Percentiles rank a stretch among this genome's conserved stretches.
These are phyloP conservation scores for Epicoccum nigrum DNA, from an alignment of 2,329 filamentous ascomycete genomes.

Conservation along the genomic window DNA sequence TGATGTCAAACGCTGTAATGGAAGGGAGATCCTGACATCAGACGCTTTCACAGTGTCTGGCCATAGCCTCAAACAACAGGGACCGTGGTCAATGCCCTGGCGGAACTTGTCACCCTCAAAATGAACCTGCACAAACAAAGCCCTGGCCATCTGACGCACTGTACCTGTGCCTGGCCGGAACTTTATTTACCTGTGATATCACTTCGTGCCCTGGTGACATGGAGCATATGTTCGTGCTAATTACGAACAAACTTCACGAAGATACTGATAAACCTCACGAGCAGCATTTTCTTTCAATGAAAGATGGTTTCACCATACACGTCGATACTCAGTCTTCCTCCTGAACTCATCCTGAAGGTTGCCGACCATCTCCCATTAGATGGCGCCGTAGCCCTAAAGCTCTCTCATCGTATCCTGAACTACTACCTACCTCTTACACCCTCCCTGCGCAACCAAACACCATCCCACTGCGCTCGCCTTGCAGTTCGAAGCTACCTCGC, in stretches of 20 bases:
- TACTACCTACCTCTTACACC: constrained; percentile 28
- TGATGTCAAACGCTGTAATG: constrained; percentile 10
- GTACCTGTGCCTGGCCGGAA: constrained; percentile 7
- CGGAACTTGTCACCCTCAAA: background rate
- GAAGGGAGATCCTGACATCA: constrained; percentile 6
- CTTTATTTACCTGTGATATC: constrained; percentile 1
- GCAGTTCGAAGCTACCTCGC: constrained; percentile 38
- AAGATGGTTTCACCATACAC: constrained; percentile 14
- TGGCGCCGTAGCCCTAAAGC: constrained; percentile 47
- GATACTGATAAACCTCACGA: background rate
- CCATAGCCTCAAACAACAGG: background rate
- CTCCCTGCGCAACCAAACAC: constrained; percentile 16
- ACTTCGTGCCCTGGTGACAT: background rate
- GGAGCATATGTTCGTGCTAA: background rate
- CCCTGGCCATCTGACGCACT: constrained; percentile 1
- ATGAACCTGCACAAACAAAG: constrained; percentile 4
- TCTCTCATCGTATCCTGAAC: constrained; percentile 43
- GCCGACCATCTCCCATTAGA: constrained; percentile 45
- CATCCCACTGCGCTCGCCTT: constrained; percentile 36
- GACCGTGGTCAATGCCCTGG: constrained; percentile 1
- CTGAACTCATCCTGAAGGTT: constrained; percentile 50
- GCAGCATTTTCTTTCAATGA: background rate
- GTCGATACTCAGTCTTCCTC: constrained; percentile 42
- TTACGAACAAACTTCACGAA: no score
- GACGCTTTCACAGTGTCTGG: constrained; percentile 1